phyloP scores from a whole-genome alignment of 345 rosid genomes.

The Gynandropsis gynandra region DNA sequence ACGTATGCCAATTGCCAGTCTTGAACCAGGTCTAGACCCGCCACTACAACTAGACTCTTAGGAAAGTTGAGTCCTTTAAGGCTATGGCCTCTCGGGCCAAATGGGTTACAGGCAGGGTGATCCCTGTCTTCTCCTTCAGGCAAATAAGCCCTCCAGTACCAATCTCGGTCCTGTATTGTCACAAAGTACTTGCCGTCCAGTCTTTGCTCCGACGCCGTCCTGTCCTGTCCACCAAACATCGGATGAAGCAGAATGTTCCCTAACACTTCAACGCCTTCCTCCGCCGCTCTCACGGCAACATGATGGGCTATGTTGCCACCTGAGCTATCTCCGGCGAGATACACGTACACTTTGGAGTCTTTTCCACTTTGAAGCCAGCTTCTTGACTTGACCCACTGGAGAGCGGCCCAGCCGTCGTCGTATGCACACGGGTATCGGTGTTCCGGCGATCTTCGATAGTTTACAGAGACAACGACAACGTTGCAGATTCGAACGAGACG shows the following conservation, averaged over 20 bases:
- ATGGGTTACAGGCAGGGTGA: constrained; percentile 91
- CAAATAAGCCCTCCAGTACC: constrained; percentile 95
- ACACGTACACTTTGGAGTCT: constrained; percentile 63
- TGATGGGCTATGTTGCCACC: constrained; percentile 95
- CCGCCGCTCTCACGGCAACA: constrained; percentile 71
- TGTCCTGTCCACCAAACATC: constrained; percentile 76
- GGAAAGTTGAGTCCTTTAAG: constrained; percentile 52
- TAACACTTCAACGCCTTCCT: constrained; percentile 44
- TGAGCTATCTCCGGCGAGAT: constrained; percentile 88
- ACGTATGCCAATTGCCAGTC: constrained; percentile 93
- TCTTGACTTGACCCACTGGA: constrained; percentile 83
- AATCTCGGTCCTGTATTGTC: constrained; percentile 71
- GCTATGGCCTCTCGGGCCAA: constrained; percentile 62
- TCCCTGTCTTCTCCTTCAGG: constrained; percentile 85
- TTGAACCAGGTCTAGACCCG: constrained; percentile 86
- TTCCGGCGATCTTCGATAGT: constrained; percentile 90
- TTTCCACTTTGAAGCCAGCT: constrained; percentile 76
- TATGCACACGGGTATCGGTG: constrained; percentile 77
- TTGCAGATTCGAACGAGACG: constrained; percentile 58
- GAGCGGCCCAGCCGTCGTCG: constrained; percentile 95
- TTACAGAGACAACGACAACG: constrained; percentile 80
- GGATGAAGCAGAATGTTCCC: constrained; percentile 90
- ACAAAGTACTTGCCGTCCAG: constrained; percentile 89
- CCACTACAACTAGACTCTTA: constrained; percentile 81
- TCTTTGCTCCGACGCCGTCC: constrained; percentile 64